These are phyloP conservation scores for Syzygium syzygioides DNA, from an alignment of 441 rosid species.

Conservation along the genomic window DNA sequence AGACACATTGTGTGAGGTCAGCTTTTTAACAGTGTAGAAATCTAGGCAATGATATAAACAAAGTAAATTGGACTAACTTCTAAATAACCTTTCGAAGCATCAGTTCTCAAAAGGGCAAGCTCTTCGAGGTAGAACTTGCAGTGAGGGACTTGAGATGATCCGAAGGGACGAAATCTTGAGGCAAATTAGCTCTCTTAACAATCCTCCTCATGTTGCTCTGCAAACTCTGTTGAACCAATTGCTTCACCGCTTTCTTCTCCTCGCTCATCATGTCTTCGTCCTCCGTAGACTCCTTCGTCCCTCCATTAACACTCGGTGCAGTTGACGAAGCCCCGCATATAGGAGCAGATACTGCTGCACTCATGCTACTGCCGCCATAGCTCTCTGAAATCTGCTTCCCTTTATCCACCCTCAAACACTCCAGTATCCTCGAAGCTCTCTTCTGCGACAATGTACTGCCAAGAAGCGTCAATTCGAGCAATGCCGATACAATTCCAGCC, in stretches of 20 bases:
- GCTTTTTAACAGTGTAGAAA: neutral
- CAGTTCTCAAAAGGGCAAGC: slow-evolving; percentile 74
- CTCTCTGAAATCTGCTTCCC: slow-evolving; percentile 78
- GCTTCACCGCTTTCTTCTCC: slow-evolving; percentile 94
- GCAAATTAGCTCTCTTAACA: slow-evolving; percentile 93
- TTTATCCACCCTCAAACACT: slow-evolving; percentile 72
- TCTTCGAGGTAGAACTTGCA: slow-evolving; percentile 83
- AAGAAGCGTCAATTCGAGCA: slow-evolving; percentile 84
- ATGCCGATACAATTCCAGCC: slow-evolving; percentile 73
- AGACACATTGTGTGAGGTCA: neutral
- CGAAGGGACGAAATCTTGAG: slow-evolving; percentile 91
- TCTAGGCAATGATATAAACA: neutral
- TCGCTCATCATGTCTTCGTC: slow-evolving; percentile 89
- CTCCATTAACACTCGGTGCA: slow-evolving; percentile 25
- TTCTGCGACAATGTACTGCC: slow-evolving; percentile 94
- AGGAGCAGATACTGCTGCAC: slow-evolving; percentile 77
- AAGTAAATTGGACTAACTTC: slow-evolving; percentile 30
- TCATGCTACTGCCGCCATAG: slow-evolving; percentile 38
- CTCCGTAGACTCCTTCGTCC: slow-evolving; percentile 35
- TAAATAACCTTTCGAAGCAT: neutral
- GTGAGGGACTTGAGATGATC: slow-evolving; percentile 90
- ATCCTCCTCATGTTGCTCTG: slow-evolving; percentile 96
- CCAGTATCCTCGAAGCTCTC: slow-evolving; percentile 91
- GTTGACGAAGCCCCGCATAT: slow-evolving; percentile 66
- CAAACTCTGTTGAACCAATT: slow-evolving; percentile 91